phyloP scores from a whole-genome alignment of 805 yeast species.

The Candida manassasensis region DNA sequence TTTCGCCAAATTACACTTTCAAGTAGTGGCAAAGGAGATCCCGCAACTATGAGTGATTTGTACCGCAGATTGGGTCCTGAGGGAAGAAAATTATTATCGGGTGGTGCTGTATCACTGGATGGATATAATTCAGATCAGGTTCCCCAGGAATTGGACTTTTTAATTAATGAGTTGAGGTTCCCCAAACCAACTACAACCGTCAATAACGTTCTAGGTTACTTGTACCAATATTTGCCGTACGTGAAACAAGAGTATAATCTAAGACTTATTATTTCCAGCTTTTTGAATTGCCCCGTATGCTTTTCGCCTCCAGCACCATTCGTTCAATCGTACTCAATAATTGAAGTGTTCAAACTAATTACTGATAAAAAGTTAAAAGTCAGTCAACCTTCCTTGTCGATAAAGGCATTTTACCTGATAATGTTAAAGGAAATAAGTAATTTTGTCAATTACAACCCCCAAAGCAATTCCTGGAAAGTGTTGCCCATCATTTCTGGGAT shows the following conservation, averaged over 20 bases:
- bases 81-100: slow-evolving; percentile 5
- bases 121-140: slow-evolving; percentile 2
- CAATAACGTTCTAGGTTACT: slow-evolving; percentile 37
- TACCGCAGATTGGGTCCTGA: slow-evolving; percentile 8
- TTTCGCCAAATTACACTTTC: not conserved
- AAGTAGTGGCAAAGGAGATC: not conserved
- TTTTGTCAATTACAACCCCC: slow-evolving; percentile 26
- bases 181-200: slow-evolving; percentile 32
- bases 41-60: slow-evolving; percentile 1
- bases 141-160: slow-evolving; percentile 45
- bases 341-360: slow-evolving; percentile 46
- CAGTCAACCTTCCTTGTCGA: slow-evolving; percentile 45
- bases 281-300: slow-evolving; percentile 40
- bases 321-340: slow-evolving; percentile 31
- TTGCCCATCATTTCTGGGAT: slow-evolving; percentile 47
- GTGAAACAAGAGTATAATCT: slow-evolving; percentile 45
- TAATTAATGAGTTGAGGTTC: slow-evolving; percentile 40
- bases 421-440: slow-evolving; percentile 29
- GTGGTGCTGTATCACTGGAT: not conserved
- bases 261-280: slow-evolving; percentile 38
- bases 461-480: slow-evolving; percentile 40
- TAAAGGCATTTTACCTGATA: slow-evolving; percentile 39
- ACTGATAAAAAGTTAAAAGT: slow-evolving; percentile 42
- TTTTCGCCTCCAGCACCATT: slow-evolving; percentile 19
- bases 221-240: slow-evolving; percentile 49